Conservation (phyloP, 140 eudicot species). For the Eryngium alpinum region DNA sequence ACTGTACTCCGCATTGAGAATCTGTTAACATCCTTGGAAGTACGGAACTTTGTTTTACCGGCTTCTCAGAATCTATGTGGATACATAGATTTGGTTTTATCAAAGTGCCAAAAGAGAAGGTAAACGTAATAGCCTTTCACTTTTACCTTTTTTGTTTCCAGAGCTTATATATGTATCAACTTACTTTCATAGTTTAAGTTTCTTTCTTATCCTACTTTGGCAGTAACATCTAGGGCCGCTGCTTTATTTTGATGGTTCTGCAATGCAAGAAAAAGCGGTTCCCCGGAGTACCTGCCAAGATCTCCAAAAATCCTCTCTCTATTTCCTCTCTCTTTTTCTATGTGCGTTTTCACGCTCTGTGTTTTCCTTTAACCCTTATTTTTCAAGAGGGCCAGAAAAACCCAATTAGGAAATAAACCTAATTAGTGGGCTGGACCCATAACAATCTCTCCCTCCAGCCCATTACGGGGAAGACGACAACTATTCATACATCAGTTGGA, state of each 20-base stretch:
- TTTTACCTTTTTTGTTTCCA: background rate
- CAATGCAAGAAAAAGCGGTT: constrained; percentile 64
- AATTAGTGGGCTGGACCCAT: too few species aligned
- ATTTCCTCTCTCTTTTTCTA: too few species aligned
- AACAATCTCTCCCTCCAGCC: too few species aligned
- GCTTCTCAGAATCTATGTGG: constrained; percentile 89
- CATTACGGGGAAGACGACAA: too few species aligned
- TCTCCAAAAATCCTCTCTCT: too few species aligned
- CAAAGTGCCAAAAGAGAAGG: constrained; percentile 56
- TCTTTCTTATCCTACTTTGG: constrained; percentile 14
- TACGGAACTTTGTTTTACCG: constrained; percentile 77
- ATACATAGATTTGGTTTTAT: constrained; percentile 65
- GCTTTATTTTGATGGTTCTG: constrained; percentile 67
- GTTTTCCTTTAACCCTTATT: too few species aligned
- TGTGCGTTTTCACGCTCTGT: too few species aligned
- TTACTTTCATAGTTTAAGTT: background rate
- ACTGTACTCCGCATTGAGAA: constrained; percentile 82
- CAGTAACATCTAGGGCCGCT: constrained; percentile 59
- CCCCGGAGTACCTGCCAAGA: constrained; percentile 33
- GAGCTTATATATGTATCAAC: constrained; percentile 3
- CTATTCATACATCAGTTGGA: too few species aligned
- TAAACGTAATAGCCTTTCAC: constrained; percentile 8
- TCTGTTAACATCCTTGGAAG: constrained; percentile 52
- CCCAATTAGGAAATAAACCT: too few species aligned
- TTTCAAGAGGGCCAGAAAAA: too few species aligned